Evolutionary conservation across 2,329 filamentous ascomycete genomes (phyloP), one percentile per base, ranked within the genome.

Genomic region (Sporothrix pseudoabietina): DNA sequence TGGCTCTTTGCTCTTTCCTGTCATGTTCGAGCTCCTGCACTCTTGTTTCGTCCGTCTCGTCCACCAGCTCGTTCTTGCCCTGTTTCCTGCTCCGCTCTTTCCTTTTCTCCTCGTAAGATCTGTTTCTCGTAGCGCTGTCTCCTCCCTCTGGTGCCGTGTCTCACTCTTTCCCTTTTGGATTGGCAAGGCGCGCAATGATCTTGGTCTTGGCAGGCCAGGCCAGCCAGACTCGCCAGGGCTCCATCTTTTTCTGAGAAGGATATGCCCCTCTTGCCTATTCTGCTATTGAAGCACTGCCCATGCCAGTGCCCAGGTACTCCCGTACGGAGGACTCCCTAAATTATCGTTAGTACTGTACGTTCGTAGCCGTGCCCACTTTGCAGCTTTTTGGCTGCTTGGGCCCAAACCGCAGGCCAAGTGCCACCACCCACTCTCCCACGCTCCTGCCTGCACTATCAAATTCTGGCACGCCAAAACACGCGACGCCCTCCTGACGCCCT

Each of bases 341-440:
- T n/a, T n/a, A 61, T 61, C 39, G 30, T 41, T 52, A 35, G 19
- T 26, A 9, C 26, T 26, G 14, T 9, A 14, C 1, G 6, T 4
- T 4, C n/a, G 44, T 41, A 9, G 7, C 14, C 16, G 6, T 35
- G 52, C 69, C 49, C 57, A 61, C 69, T 19, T 4, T 63, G 14
- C 8, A 10, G 8, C 5, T 22, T 6, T 30, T 44, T 63, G 30
- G 30, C 32, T 32, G 22, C 22, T 9, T 16, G 22, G 71, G 63
- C 70, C 70, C 63, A 72, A 69, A 55, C 4, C 49, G 32, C 55
- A 59, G 73, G 65, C 73, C 73, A 69, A 74, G 73, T 69, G 70
- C 44, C 49, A 32, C 63, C 26, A 10, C 47, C 61, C 61, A 10
- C 54, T 26, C 22, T 30, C 26, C 8, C 22, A 30, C 54, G 30